A percentile compares a stretch with the other conserved stretches of the same genome.
Evolutionary conservation across 2,329 filamentous ascomycete genomes (phyloP).

Genomic region (Colletotrichum sp.): DNA sequence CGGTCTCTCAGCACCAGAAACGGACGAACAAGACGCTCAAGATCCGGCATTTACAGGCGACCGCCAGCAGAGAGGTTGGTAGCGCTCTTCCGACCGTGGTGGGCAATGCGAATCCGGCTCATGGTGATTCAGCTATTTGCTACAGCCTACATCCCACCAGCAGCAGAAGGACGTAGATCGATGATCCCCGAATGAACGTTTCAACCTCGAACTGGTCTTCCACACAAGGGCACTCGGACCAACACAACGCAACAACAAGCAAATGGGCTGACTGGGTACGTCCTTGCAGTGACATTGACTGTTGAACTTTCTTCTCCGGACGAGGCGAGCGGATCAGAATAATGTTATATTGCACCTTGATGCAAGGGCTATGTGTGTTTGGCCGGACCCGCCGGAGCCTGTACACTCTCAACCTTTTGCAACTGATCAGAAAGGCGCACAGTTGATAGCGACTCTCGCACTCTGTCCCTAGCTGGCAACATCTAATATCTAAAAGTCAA

Average conservation of each 20-base stretch:
- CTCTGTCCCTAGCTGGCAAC: neutral
- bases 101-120: neutral
- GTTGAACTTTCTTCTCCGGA: constrained; percentile 7
- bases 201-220: constrained; percentile 20
- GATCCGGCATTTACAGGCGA: neutral
- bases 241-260: neutral
- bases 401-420: neutral
- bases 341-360: neutral
- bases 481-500: neutral
- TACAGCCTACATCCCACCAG: neutral
- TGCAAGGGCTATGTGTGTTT: neutral
- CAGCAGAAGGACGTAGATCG: constrained; percentile 3
- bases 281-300: neutral
- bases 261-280: neutral
- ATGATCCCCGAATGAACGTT: constrained; percentile 21
- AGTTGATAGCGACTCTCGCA: neutral
- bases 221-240: neutral
- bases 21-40: neutral
- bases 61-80: neutral
- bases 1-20: neutral
- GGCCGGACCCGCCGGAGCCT: constrained; percentile 12
- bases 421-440: neutral
- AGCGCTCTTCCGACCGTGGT: neutral
- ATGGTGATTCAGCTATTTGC: neutral
- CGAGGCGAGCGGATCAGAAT: neutral